These are phyloP conservation scores for Trichomonas vaginalis DNA, from an alignment of 208 protist species.

Conservation along the genomic window DNA sequence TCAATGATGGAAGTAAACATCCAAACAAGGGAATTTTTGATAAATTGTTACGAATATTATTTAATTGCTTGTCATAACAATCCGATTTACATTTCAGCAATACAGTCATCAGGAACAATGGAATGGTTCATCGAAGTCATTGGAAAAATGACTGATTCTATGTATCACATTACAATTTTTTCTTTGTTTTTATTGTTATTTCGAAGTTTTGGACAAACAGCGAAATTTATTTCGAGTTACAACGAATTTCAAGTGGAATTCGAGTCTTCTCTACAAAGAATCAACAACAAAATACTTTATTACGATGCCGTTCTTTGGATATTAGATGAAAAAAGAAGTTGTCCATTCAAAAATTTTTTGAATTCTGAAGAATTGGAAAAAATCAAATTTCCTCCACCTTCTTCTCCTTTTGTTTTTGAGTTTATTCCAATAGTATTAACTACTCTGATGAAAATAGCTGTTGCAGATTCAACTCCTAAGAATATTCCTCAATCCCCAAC, in stretches of 20 bases:
- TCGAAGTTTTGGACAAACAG: not conserved
- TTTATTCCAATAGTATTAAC: not conserved
- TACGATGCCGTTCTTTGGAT: not conserved
- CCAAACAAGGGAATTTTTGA: not conserved
- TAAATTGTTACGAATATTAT: not conserved
- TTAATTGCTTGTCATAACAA: not conserved
- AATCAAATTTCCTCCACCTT: not conserved
- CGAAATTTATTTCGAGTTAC: not conserved
- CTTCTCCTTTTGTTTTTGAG: not conserved
- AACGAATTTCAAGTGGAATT: not conserved
- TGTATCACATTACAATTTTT: not conserved
- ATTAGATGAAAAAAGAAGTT: not conserved
- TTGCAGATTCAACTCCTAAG: not conserved
- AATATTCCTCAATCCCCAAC: not conserved
- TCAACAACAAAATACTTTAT: not conserved
- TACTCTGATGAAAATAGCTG: not conserved
- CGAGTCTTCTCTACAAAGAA: not conserved
- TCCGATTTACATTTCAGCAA: not conserved
- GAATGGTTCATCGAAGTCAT: not conserved
- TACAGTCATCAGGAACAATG: not conserved
- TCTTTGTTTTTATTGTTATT: not conserved
- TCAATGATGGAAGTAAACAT: not conserved
- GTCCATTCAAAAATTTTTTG: not conserved
- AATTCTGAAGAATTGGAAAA: not conserved
- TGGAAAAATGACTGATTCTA: not conserved